A percentile compares a stretch with the other conserved stretches of the same genome.
Evolutionary conservation across 345 rosid species (phyloP).

Genomic region (Cardamine occulta): DNA sequence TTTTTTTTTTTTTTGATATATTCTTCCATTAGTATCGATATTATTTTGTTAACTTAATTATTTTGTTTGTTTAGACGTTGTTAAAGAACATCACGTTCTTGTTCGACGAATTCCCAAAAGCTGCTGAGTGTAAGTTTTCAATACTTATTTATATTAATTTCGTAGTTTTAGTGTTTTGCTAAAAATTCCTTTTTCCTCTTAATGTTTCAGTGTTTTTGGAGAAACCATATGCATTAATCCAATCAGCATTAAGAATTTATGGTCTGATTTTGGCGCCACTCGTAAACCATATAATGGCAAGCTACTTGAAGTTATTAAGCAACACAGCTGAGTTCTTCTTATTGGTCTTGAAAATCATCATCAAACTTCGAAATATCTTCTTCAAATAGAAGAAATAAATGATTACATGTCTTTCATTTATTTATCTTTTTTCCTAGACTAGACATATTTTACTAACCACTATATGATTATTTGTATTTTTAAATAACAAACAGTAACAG

Average conservation of each 20-base stretch:
- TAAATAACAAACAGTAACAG: background rate
- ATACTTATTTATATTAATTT: background rate
- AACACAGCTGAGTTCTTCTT: conserved; percentile 44
- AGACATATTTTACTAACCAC: background rate
- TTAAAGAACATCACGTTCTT: conserved; percentile 57
- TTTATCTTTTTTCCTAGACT: background rate
- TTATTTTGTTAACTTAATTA: background rate
- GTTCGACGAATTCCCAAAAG: conserved; percentile 68
- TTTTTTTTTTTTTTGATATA: background rate
- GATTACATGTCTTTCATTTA: background rate
- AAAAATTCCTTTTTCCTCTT: background rate
- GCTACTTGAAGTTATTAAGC: conserved; percentile 60
- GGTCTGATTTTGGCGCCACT: conserved; percentile 52
- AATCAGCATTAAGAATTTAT: conserved; percentile 48
- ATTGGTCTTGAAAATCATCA: conserved; percentile 44
- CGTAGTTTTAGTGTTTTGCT: background rate
- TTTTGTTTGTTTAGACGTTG: conserved; percentile 47
- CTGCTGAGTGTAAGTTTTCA: conserved; percentile 60
- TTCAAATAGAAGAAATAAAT: conserved; percentile 39
- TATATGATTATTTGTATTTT: background rate
- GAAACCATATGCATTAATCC: conserved; percentile 57
- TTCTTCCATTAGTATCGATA: background rate
- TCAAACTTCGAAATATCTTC: conserved; percentile 49
- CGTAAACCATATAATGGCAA: conserved; percentile 47
- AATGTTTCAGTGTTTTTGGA: conserved; percentile 63